phyloP scores from a whole-genome alignment of 2,329 filamentous ascomycete species.

The Neonectria punicea region DNA sequence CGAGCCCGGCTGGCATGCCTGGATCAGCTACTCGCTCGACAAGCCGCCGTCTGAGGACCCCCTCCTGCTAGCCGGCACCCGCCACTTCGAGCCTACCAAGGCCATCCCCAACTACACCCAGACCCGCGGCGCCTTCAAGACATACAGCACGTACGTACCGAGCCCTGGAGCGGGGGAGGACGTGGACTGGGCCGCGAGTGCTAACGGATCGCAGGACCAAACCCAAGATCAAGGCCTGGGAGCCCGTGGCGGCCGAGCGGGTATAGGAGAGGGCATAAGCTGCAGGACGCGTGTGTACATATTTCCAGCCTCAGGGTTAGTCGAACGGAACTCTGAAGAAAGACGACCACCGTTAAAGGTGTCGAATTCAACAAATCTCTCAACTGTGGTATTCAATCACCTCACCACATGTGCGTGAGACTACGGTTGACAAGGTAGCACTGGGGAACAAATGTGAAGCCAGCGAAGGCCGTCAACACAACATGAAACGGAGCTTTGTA shows the following conservation, averaged over 20 bases:
- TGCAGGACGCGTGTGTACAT: slow-evolving; percentile 45
- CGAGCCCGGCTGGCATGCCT: slow-evolving; percentile 97
- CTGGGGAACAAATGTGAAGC: not conserved
- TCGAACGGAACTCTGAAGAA: slow-evolving; percentile 26
- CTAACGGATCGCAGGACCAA: slow-evolving; percentile 55
- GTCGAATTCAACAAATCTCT: slow-evolving; percentile 25
- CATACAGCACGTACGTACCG: slow-evolving; percentile 90
- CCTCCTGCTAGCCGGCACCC: slow-evolving; percentile 72
- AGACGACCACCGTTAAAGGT: slow-evolving; percentile 17
- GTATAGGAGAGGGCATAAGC: slow-evolving; percentile 39
- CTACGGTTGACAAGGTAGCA: not conserved
- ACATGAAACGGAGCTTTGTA: not conserved
- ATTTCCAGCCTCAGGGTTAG: slow-evolving; percentile 37
- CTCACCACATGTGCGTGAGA: not conserved
- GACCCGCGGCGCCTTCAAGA: slow-evolving; percentile 84
- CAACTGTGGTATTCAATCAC: not conserved
- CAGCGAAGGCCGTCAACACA: not conserved
- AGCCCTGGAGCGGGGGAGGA: not conserved
- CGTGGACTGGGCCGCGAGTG: not conserved
- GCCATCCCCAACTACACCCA: slow-evolving; percentile 80
- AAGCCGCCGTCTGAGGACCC: slow-evolving; percentile 83
- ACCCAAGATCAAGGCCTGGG: slow-evolving; percentile 65
- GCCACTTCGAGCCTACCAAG: slow-evolving; percentile 80
- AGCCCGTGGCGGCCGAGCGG: slow-evolving; percentile 55
- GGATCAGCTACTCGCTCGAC: slow-evolving; percentile 95